Base-by-base conservation (phyloP, 495 filamentous ascomycete species). In the Ramalina intermedia region DNA sequence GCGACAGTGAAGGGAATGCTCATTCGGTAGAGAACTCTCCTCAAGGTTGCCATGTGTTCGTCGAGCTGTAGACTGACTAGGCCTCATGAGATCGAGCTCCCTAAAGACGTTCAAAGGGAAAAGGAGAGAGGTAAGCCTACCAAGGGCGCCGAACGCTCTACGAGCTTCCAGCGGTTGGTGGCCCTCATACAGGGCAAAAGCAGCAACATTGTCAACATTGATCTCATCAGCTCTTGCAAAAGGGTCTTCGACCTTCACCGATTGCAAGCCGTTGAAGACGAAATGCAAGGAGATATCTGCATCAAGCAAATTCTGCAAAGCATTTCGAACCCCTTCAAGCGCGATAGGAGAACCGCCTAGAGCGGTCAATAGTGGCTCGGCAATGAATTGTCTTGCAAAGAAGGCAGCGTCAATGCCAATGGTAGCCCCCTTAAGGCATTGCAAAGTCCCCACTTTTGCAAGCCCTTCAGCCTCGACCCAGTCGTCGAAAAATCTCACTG, bases 361-460 rank as follows among this genome's bases (percentile, higher is more conserved):
- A 17, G 93, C 93, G 41, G 87, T 74, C 24, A 96, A 73, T 17
- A 99, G 77, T 20, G 89, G 86, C 58, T 99, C 93, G 47, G 81
- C 73, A 58, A 90, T 76, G 46, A 91, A 71, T 8, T 79, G 79
- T 55, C 79, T 72, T 46, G 96, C 76, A 66, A 90, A 99, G 65
- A 91, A 79, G 24, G 84, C 78, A 35, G 88, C 91, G 69, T 99
- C 93, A 55, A 99, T 81, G 54, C 81, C 87, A 54, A 95, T 71
- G 21, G 79, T 72, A 37, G 75, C 72, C 54, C 79, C 84, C 58
- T 83, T 79, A 50, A 95, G 70, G 39, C 73, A 69, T 23, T 78
- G 76, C 50, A 85, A 66, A 39, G 73, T 69, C 44, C 77, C 70
- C 29, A 68, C 69, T 47, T 75, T 70, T 48, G 69, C 66, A 47